Percentiles rank a stretch among this genome's conserved stretches.
Evolutionary conservation across 345 rosid species (phyloP).

Genomic region (Salix brachista): DNA sequence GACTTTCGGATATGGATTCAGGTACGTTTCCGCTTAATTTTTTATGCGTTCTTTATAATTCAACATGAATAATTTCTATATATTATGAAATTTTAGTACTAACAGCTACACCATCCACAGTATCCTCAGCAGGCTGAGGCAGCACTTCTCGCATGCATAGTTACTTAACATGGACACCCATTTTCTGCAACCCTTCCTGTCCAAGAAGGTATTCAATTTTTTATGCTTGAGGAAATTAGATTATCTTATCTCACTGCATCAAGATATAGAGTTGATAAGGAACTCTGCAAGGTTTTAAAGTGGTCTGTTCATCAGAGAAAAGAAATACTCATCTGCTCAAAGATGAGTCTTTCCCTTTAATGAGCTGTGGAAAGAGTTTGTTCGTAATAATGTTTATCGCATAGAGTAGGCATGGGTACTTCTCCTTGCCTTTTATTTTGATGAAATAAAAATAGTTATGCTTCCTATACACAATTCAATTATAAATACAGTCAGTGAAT

Average conservation of each 20-base stretch:
- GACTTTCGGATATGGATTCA: no score
- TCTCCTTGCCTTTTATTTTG: neutral
- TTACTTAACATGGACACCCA: conserved; percentile 26
- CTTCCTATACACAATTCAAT: neutral
- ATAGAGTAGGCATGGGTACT: neutral
- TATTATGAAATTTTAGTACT: no score
- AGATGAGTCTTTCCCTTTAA: neutral
- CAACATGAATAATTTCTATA: no score
- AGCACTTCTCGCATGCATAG: neutral
- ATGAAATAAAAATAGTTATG: neutral
- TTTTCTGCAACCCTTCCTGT: conserved; percentile 31
- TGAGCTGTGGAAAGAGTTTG: neutral
- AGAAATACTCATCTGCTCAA: neutral
- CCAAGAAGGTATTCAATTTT: conserved; percentile 11
- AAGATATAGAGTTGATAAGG: no score
- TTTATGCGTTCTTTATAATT: no score
- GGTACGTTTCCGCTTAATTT: no score
- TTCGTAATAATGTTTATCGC: neutral
- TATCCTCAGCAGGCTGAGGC: no score
- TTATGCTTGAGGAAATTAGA: no score
- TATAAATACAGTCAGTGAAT: neutral
- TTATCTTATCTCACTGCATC: no score
- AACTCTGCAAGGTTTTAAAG: no score
- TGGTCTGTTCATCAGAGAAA: neutral
- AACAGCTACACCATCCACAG: no score